Evolutionary conservation across 2,329 filamentous ascomycete genomes (phyloP).

Genomic region (Lachnum nothofagi): DNA sequence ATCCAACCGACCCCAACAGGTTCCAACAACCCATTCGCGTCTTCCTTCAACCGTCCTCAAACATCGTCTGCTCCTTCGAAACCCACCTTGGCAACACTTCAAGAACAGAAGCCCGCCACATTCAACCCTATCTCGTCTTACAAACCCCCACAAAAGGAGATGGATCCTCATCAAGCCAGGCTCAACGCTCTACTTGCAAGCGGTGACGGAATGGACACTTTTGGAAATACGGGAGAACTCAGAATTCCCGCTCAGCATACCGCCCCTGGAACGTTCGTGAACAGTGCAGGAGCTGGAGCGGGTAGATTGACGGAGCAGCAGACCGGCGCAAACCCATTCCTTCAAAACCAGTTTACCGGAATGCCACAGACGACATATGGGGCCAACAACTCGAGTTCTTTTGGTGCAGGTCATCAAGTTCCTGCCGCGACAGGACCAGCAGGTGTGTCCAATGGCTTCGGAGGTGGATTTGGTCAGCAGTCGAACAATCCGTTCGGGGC

Average conservation of each 20-base stretch:
- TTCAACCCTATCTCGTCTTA: slow-evolving; percentile 50
- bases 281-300: slow-evolving; percentile 81
- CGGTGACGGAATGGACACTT: slow-evolving; percentile 94
- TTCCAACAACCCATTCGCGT: slow-evolving; percentile 95
- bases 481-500: slow-evolving; percentile 53
- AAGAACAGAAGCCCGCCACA: slow-evolving; percentile 74
- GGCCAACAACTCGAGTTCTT: slow-evolving; percentile 30
- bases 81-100: slow-evolving; percentile 68
- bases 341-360: slow-evolving; percentile 77
- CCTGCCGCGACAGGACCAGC: slow-evolving; percentile 54
- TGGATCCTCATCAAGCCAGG: slow-evolving; percentile 62
- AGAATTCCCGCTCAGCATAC: slow-evolving; percentile 96
- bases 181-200: slow-evolving; percentile 81
- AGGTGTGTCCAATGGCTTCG: slow-evolving; percentile 46
- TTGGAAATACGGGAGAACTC: slow-evolving; percentile 92
- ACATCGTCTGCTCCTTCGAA: slow-evolving; percentile 51
- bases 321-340: slow-evolving; percentile 83
- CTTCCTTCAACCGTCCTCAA: slow-evolving; percentile 59
- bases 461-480: slow-evolving; percentile 37
- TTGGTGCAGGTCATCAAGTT: slow-evolving; percentile 38
- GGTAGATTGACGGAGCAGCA: slow-evolving; percentile 54
- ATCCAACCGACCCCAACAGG: slow-evolving; percentile 82
- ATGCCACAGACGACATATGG: slow-evolving; percentile 58
- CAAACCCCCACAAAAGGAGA: slow-evolving; percentile 45
- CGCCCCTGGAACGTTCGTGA: slow-evolving; percentile 91